Base-by-base conservation (phyloP, 805 yeast genomes). In the Kregervanrija fluxuum region DNA sequence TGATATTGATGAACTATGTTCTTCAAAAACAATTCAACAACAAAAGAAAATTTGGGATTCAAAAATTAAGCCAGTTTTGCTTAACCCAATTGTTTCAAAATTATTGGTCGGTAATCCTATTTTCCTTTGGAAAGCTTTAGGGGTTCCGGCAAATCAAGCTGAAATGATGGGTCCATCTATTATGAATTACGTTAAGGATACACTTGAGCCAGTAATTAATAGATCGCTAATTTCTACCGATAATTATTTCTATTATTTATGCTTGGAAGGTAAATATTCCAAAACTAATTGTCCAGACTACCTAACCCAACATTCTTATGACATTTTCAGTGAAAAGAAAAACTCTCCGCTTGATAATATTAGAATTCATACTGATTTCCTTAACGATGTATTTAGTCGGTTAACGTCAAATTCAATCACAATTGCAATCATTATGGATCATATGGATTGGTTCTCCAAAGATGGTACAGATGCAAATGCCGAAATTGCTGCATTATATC, bases 401-500 rank as follows among this genome's bases (percentile, higher is more conserved):
- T 67, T 85, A 43, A 68, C 79, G 22, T 68, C 73, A 40, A 73
- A 75, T 45, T 75, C 88, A 10, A 71, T 85, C 37, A 80, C 90
- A 4, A 80, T 82, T 53, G 91, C 91, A 31, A 76, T 85, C 36
- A 82, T 85, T 43, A 85, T 85, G 95, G 95, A 85, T 62, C 95
- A 85, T 62, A 84, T 86, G 93, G 95, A 86, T 64, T 85, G 95
- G 95, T 85, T 85, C 58, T 80, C 81, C 53, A 81, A 85, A 33
- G 59, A 69, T 12, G 83, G 82, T 8, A 55, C 56, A 2, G 89
- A 82, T 15, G 90, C 87, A 11, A 65, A 71, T 39, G 70, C 72
- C 37, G 95, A 86, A 61, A 79, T 86, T 50, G 59, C 69, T 32
- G 85, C 87, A 0, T 68, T 86, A 38, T 71, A 71, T 58, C 69